A percentile compares a stretch with the other conserved stretches of the same genome.
phyloP scores from a whole-genome alignment of 345 rosid genomes.

The Rhodomyrtus tomentosa region DNA sequence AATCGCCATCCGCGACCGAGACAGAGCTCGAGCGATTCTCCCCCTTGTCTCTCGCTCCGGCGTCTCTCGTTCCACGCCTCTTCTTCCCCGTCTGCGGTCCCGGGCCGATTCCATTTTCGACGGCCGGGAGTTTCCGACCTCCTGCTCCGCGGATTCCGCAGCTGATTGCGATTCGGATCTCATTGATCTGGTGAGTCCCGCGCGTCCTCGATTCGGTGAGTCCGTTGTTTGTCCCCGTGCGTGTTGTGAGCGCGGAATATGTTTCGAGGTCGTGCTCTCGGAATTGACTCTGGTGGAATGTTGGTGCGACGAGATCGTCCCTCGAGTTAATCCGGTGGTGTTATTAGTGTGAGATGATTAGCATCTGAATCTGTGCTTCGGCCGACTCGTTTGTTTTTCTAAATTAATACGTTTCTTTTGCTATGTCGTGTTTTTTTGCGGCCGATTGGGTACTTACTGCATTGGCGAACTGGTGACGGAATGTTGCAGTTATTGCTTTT shows the following conservation, averaged over 20 bases:
- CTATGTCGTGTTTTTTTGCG: not conserved
- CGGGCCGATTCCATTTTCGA: not conserved
- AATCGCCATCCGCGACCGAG: not conserved
- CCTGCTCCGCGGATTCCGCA: not conserved
- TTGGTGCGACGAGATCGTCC: not conserved
- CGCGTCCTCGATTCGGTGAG: not conserved
- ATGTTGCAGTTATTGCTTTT: not conserved
- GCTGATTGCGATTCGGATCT: slow-evolving; percentile 17
- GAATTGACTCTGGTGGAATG: not conserved
- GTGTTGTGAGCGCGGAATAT: not conserved
- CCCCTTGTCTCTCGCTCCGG: not conserved
- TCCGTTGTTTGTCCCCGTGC: not conserved
- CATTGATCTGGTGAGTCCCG: slow-evolving; percentile 19
- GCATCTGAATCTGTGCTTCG: not conserved
- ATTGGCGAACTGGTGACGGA: not conserved
- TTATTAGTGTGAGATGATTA: not conserved
- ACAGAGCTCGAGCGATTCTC: not conserved
- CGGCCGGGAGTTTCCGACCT: not conserved
- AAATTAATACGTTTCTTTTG: not conserved
- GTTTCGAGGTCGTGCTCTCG: too few species aligned
- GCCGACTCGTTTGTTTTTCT: not conserved
- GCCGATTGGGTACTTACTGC: not conserved
- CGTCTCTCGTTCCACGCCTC: not conserved
- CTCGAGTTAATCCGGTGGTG: not conserved
- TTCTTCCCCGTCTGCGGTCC: not conserved